Conservation (phyloP, 352 stramenopile genomes). For the Globisporangium polare region DNA sequence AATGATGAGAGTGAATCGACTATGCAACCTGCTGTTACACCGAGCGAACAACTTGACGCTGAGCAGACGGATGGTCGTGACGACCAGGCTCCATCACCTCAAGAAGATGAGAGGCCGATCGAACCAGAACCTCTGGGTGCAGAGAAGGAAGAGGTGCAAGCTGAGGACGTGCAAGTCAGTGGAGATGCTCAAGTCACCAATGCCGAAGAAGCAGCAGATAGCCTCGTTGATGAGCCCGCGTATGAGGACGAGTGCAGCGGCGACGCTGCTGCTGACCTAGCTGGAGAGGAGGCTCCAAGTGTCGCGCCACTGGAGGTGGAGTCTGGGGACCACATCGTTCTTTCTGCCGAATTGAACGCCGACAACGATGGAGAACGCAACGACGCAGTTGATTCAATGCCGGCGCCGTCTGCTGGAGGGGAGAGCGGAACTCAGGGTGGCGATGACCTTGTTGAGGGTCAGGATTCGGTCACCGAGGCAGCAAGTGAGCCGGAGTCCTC, state of each 20-base stretch:
- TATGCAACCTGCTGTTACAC: background rate
- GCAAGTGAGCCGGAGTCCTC: background rate
- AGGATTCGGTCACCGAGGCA: background rate
- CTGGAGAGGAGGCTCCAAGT: background rate
- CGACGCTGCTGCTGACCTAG: background rate
- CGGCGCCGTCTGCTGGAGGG: background rate
- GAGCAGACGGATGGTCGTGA: background rate
- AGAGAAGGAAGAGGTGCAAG: background rate
- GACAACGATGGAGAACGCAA: too few relatives aligned
- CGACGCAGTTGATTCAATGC: background rate
- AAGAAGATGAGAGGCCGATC: background rate
- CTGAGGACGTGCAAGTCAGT: background rate
- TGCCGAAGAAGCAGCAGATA: background rate
- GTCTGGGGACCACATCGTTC: background rate
- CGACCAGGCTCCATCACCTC: background rate
- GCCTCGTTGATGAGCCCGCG: background rate
- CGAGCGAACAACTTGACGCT: background rate
- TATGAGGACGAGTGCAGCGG: slow-evolving; percentile 6
- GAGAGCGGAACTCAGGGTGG: background rate
- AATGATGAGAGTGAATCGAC: background rate
- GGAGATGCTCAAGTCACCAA: background rate
- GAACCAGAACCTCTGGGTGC: background rate
- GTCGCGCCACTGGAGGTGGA: background rate
- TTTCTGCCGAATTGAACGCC: too few relatives aligned
- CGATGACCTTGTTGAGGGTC: background rate